phyloP scores from a whole-genome alignment of 371 early-diverging fungal species.

The Mortierella sp. region DNA sequence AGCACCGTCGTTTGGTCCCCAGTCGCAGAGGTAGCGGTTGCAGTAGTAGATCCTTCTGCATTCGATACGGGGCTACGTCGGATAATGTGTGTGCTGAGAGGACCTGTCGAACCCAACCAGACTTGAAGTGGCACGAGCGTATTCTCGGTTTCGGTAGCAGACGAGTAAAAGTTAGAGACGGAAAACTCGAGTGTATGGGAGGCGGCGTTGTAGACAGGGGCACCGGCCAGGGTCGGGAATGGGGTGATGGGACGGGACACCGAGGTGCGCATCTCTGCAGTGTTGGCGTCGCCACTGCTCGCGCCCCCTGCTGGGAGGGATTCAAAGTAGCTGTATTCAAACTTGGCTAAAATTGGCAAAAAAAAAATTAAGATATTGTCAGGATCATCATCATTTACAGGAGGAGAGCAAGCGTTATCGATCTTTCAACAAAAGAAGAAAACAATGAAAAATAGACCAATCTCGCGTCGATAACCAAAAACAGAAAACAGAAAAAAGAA shows the following conservation, averaged over 20 bases:
- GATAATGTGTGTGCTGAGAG: slow-evolving; percentile 19
- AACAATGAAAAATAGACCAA: neutral
- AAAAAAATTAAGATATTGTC: neutral
- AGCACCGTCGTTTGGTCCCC: slow-evolving; percentile 37
- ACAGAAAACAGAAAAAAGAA: neutral
- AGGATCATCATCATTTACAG: neutral
- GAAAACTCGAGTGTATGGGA: slow-evolving; percentile 12
- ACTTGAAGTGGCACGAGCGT: slow-evolving; percentile 13
- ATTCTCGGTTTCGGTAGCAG: slow-evolving; percentile 2
- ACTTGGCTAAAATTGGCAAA: slow-evolving; percentile 50
- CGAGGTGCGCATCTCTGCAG: neutral
- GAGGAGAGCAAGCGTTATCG: neutral
- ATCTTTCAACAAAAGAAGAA: neutral
- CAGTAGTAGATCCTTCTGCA: neutral
- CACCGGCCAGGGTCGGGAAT: slow-evolving; percentile 22
- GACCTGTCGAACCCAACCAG: slow-evolving; percentile 24
- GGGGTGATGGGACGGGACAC: slow-evolving; percentile 17
- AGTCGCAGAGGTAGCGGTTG: neutral
- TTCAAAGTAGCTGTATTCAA: slow-evolving; percentile 59
- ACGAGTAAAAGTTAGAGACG: slow-evolving; percentile 13
- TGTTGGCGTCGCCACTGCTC: slow-evolving; percentile 9
- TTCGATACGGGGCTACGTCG: neutral
- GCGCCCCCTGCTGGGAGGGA: slow-evolving; percentile 19
- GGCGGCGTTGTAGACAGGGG: slow-evolving; percentile 14
- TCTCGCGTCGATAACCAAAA: neutral